Base-by-base conservation (phyloP, 257 asterid species). In the Catharanthus roseus region DNA sequence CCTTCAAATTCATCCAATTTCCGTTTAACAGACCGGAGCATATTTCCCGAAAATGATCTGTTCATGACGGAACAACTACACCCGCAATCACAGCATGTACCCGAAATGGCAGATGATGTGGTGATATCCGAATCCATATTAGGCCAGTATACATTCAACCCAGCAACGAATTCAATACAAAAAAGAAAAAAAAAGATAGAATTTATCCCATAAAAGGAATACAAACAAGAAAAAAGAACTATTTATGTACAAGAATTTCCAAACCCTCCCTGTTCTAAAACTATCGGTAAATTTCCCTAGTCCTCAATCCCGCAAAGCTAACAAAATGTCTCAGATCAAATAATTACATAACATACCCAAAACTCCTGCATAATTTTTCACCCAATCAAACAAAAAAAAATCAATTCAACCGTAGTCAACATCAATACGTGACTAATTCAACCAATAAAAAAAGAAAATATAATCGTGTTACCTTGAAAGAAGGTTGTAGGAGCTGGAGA, bases 21-120 rank as follows among this genome's bases (percentile, higher is more conserved):
- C 4, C 95, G 88, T 82, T 90, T 95, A 51, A 87, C 92, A 12
- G 97, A 86, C 0, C 96, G 89, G 11, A 82, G 75, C 78, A 78
- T 73, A 0, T 79, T 81, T 72, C 90, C 96, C 0, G 90, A 86
- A 31, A 69, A 80, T 10, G 88, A 79, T 72, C 79, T 77, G 75
- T 82, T 84, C 74, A 80, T 84, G 68, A 33, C n/a, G 6, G 78
- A 72, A 63, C 95, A 86, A 77, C 72, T 79, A 79, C 96, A 91
- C 24, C 88, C 97, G 49, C 97, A 91, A 70, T 91, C 87, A 63
- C 93, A 86, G 76, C 97, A 88, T 78, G 88, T 83, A 69, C 70
- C 74, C 80, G 38, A 55, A 78, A 82, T 82, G 33, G 80, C 70
- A 2, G 84, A 81, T 1, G 84, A 74, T 72, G 80, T 71, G 36